Base-by-base conservation (phyloP, 768 basidiomycete species). In the Lentinula detonsa region DNA sequence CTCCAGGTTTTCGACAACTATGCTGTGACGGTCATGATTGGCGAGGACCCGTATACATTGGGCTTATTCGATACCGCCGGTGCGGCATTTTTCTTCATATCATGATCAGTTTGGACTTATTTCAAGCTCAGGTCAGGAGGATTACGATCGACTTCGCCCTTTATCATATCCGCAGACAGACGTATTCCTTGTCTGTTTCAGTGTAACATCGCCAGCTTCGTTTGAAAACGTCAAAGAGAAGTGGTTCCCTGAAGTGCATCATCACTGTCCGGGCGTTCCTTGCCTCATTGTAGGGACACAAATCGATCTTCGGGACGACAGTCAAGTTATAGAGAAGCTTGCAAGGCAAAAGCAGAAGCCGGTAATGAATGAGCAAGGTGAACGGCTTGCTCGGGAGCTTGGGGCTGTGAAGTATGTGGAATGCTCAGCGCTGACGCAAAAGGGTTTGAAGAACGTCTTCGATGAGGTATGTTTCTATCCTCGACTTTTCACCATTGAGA, bases 211-310 rank as follows among this genome's bases (percentile, higher is more conserved):
- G 9, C 97, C 96, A 3, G 96, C 97, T 33, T 96, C 94, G 52
- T 99, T 98, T 72, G 97, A 99, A 77, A 98, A 99, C 89, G 96
- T 99, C 70, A 98, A 97, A 85, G 97, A 99, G 78, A 99, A 99
- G 75, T 99, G 97, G 97, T 97, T 98, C 84, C 97, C 97, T 5
- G 97, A 99, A 79, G 96, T 99, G 58, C 95, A 95, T 73, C 97
- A 98, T 73, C 97, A 99, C 72, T 99, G 97, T 82, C 97, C 97
- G 15, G 96, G 97, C 54, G 96, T 98, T 61, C 95, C 96, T 66
- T 98, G 96, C 84, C 86, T 99, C 70, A 98, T 99, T 70, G 96
- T 99, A 61, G 97, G 97, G 65, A 99, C 97, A 52, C 97, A 99
- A 78, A 82, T 97, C 71, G 97, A 99, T 84, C 75, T 99, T 75